These are phyloP conservation scores for Malus hybrid DNA, from an alignment of 331 rosid genomes.

Conservation along the genomic window DNA sequence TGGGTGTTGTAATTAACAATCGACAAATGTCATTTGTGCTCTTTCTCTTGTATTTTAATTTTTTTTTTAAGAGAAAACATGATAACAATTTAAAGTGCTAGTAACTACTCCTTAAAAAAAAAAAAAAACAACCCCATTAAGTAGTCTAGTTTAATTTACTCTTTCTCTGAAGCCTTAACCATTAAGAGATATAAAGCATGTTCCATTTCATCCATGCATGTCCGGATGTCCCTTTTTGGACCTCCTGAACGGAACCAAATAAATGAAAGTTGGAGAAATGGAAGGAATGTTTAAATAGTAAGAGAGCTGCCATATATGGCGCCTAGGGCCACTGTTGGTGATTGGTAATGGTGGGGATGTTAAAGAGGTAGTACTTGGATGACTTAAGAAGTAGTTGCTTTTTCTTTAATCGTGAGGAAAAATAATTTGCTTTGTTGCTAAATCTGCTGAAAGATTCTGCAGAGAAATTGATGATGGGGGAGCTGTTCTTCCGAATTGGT, in stretches of 20 bases:
- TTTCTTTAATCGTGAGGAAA: neutral
- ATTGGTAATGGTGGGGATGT: slow-evolving; percentile 1
- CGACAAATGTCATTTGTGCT: too few relatives aligned
- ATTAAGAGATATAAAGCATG: too few relatives aligned
- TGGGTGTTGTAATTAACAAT: neutral
- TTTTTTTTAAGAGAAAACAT: too few relatives aligned
- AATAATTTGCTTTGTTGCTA: neutral
- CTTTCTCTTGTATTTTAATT: too few relatives aligned
- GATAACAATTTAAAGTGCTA: too few relatives aligned
- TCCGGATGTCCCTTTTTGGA: too few relatives aligned
- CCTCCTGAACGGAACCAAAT: neutral
- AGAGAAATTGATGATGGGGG: neutral
- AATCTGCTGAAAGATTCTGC: slow-evolving; percentile 4
- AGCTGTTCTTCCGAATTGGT: neutral
- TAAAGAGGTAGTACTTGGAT: neutral
- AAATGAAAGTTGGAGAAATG: neutral
- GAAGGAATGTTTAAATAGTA: neutral
- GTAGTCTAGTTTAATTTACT: too few relatives aligned
- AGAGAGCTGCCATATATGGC: neutral
- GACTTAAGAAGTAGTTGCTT: neutral
- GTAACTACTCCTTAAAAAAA: too few relatives aligned
- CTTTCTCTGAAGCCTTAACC: too few relatives aligned
- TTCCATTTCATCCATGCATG: too few relatives aligned
- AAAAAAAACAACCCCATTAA: too few relatives aligned
- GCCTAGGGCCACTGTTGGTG: neutral